These are phyloP conservation scores for Tulasnella sp. DNA, from an alignment of 768 basidiomycete species.

Conservation along the genomic window DNA sequence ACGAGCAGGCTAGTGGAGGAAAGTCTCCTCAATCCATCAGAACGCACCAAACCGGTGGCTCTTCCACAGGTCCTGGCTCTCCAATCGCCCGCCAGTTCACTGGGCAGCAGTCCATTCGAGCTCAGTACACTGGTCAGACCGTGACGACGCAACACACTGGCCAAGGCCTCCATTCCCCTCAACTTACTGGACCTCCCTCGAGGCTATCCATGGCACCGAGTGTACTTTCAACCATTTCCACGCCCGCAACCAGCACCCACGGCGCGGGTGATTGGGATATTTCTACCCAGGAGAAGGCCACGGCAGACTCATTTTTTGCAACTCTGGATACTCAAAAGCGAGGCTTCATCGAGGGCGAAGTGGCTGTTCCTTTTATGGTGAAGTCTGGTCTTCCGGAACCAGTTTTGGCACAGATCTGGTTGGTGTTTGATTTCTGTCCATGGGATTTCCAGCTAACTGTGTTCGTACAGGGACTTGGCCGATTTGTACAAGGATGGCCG, in stretches of 20 bases:
- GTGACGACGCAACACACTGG: constrained; percentile 48
- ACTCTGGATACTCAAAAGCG: constrained; percentile 67
- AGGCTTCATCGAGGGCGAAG: constrained; percentile 87
- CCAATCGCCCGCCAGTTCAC: not conserved
- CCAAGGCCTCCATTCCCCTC: constrained; percentile 37
- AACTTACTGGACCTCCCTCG: constrained; percentile 14
- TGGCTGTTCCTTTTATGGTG: constrained; percentile 93
- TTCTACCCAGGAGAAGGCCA: constrained; percentile 70
- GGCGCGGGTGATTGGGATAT: constrained; percentile 67
- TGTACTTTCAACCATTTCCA: constrained; percentile 23
- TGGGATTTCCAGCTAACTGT: constrained; percentile 21
- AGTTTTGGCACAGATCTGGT: constrained; percentile 90
- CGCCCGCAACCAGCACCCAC: constrained; percentile 20
- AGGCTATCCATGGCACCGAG: constrained; percentile 28
- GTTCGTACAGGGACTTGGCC: constrained; percentile 73
- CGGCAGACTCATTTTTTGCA: constrained; percentile 74
- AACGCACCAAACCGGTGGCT: constrained; percentile 19
- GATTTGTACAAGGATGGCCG: constrained; percentile 85
- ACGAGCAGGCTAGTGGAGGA: constrained; percentile 63
- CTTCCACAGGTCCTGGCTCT: not conserved
- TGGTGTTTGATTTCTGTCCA: constrained; percentile 37
- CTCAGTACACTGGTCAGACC: constrained; percentile 49
- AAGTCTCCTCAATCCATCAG: constrained; percentile 21
- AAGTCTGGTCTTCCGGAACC: constrained; percentile 81
- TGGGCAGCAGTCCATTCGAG: constrained; percentile 42